Conservation (phyloP, 108 stramenopile species). For the Heterococcus sp. region DNA sequence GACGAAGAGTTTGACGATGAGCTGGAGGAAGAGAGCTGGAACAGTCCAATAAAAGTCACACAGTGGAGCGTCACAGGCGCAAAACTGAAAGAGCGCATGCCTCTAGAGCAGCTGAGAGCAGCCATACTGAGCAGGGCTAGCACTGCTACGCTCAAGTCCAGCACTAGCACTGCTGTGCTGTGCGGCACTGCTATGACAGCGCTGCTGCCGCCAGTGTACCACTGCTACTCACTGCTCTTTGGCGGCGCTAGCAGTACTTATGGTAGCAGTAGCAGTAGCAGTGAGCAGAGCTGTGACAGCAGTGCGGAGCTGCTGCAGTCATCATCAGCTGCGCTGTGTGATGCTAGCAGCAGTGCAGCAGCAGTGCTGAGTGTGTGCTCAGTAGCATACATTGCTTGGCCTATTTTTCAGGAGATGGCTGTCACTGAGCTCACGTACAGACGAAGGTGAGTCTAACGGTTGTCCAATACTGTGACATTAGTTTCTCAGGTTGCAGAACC, state of each 20-base stretch:
- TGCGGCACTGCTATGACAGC: not conserved
- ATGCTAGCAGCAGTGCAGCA: too few relatives aligned
- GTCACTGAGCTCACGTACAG: slow-evolving; percentile 25
- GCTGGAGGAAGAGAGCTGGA: not conserved
- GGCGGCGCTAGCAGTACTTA: not conserved
- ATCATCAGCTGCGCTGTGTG: not conserved
- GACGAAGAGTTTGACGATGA: not conserved
- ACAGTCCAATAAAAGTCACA: not conserved
- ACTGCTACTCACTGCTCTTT: too few relatives aligned
- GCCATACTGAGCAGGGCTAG: not conserved
- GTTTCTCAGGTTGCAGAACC: not conserved
- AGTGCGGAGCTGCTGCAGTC: not conserved
- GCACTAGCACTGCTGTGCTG: not conserved
- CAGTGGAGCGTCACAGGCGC: not conserved
- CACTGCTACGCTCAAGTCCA: not conserved
- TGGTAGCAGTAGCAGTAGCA: not conserved
- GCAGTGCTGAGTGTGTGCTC: slow-evolving; percentile 23
- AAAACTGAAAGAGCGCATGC: not conserved
- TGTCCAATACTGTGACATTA: not conserved
- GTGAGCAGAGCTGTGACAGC: not conserved
- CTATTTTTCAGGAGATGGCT: slow-evolving; percentile 23
- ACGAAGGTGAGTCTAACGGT: slow-evolving; percentile 2
- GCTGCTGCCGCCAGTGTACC: not conserved
- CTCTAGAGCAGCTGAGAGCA: not conserved
- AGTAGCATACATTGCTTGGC: slow-evolving; percentile 29